Evolutionary conservation across 768 basidiomycete species (phyloP).

Genomic region (Austroboletus eburneus): DNA sequence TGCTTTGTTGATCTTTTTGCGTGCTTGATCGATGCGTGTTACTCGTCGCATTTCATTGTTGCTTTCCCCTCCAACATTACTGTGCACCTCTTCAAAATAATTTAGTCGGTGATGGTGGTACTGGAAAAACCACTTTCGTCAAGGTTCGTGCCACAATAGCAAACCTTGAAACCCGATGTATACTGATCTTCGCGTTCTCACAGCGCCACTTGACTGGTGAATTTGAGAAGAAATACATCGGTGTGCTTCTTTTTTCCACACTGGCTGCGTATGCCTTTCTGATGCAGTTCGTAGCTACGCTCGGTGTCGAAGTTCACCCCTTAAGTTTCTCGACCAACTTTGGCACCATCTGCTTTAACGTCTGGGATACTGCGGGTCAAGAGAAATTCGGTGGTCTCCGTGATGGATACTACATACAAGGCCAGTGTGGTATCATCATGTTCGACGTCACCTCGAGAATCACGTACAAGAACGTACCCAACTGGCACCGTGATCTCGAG

Average conservation of each 20-base stretch:
- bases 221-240: constrained; percentile 99
- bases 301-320: constrained; percentile 99
- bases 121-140: constrained; percentile 98
- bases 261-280: constrained; percentile 13
- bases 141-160: constrained; percentile 55
- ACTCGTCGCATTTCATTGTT: constrained; percentile 10
- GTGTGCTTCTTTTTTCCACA: constrained; percentile 41
- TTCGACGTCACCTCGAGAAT: constrained; percentile 99
- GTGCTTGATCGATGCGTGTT: constrained; percentile 52
- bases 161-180: constrained; percentile 40
- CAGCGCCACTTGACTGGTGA: constrained; percentile 98
- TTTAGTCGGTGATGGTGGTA: constrained; percentile 92
- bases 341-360: constrained; percentile 98
- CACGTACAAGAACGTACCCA: constrained; percentile 99
- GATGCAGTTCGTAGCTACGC: constrained; percentile 65
- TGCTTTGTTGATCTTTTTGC: constrained; percentile 19
- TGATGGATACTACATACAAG: constrained; percentile 95
- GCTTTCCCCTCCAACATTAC: background rate
- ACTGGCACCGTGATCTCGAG: constrained; percentile 99
- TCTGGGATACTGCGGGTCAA: constrained; percentile 99
- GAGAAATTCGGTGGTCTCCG: constrained; percentile 99
- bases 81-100: background rate
- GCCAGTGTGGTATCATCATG: constrained; percentile 99
- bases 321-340: constrained; percentile 96
- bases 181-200: constrained; percentile 46